Conservation (phyloP, 2,329 filamentous ascomycete genomes). For the Rutstroemia sp. region DNA sequence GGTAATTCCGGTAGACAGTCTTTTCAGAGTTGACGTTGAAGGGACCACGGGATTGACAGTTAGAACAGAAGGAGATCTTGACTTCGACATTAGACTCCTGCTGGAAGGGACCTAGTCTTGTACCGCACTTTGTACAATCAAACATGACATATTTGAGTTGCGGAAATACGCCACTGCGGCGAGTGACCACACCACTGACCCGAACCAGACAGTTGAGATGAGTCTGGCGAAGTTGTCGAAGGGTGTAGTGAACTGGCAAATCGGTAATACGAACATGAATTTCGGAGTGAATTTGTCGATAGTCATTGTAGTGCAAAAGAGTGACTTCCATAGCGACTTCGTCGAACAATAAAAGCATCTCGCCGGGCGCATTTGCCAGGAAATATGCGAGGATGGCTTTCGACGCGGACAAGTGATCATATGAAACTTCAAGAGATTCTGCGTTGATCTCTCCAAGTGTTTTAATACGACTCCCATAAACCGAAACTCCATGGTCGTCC, state of each 20-base stretch:
- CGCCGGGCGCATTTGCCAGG: conserved; percentile 88
- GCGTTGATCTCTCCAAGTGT: conserved; percentile 97
- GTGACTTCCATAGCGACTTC: conserved; percentile 96
- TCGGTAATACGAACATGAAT: conserved; percentile 97
- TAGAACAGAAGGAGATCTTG: conserved; percentile 93
- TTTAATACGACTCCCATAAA: conserved; percentile 90
- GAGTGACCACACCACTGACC: conserved; percentile 90
- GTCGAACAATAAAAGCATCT: conserved; percentile 93
- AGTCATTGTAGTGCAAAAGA: conserved; percentile 92
- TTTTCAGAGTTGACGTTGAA: conserved; percentile 96
- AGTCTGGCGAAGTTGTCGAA: conserved; percentile 88
- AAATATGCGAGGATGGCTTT: conserved; percentile 96
- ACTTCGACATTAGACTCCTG: conserved; percentile 96
- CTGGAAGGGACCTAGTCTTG: conserved; percentile 90
- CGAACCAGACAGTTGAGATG: conserved; percentile 94
- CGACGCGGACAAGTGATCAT: conserved; percentile 80
- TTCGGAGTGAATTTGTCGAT: conserved; percentile 94
- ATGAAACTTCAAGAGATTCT: conserved; percentile 92
- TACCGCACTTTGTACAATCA: conserved; percentile 87
- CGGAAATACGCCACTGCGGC: conserved; percentile 90
- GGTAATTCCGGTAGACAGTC: conserved; percentile 97
- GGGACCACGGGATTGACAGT: conserved; percentile 88
- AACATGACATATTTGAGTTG: conserved; percentile 99
- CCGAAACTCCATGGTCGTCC: conserved; percentile 79
- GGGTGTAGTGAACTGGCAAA: conserved; percentile 87